A percentile compares a stretch with the other conserved stretches of the same genome.
phyloP scores from a whole-genome alignment of 2,329 filamentous ascomycete genomes.

The Ceratocystis destructans region DNA sequence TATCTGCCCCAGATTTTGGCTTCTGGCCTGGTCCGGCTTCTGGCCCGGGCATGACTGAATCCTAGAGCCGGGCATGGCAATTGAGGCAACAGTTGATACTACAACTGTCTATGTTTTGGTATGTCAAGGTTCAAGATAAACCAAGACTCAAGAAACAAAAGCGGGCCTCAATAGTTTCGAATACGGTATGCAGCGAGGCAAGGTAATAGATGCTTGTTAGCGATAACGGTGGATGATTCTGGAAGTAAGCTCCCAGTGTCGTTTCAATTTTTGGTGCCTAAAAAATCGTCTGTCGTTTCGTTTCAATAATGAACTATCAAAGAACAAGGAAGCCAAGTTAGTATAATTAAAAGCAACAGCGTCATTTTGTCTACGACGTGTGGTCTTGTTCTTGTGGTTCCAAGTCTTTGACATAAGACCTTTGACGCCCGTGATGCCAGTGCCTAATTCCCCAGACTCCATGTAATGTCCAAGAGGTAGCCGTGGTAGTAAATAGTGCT shows the following conservation, averaged over 20 bases:
- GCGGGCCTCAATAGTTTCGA: background rate
- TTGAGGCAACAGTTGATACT: background rate
- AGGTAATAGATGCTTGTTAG: background rate
- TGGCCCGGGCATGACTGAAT: background rate
- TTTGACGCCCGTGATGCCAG: background rate
- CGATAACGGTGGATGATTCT: background rate
- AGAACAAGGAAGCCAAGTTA: background rate
- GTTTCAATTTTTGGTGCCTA: background rate
- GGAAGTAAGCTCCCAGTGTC: background rate
- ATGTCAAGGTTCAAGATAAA: background rate
- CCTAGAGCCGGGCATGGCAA: background rate
- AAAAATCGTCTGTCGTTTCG: background rate
- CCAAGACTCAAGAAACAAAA: background rate
- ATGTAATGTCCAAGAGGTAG: background rate
- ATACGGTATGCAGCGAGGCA: background rate
- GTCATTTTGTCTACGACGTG: background rate
- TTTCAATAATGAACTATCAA: background rate
- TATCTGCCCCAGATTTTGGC: slow-evolving; percentile 1
- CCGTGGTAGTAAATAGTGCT: too few relatives aligned
- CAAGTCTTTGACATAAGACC: background rate
- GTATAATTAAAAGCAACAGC: background rate
- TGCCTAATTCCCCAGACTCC: background rate
- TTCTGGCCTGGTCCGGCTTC: background rate
- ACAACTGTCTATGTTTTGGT: background rate
- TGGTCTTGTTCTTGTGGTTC: background rate